Evolutionary conservation across 495 filamentous ascomycete genomes (phyloP), one percentile per base, ranked within the genome.

Genomic region (Sabuloglossum arenarium): DNA sequence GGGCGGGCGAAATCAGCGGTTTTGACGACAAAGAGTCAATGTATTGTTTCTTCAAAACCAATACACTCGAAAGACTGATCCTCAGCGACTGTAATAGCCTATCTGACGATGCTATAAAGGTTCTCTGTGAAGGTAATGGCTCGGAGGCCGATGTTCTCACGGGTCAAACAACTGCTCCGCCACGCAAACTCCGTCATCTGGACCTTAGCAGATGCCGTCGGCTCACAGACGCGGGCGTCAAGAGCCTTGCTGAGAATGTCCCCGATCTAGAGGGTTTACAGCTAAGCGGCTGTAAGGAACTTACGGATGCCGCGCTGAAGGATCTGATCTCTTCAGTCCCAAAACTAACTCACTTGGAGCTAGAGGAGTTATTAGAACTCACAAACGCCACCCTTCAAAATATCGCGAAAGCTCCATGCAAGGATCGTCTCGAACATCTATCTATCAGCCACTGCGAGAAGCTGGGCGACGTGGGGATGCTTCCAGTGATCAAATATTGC

Each of bases 391-490:
- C 84, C 0, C 70, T 97, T 16, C 74, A 80, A 10, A 76, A 82
- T 58, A 70, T 98, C 5, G 80, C 89, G 29, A 79, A 75, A 58
- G 74, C 85, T 0, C 82, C 87, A 1, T 93, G 86, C 63, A 78
- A 81, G 1, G 66, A 73, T 5, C 66, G 62, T 23, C 73, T 98
- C 1, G 76, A 83, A 60, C 88, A 94, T 63, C 78, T 98, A 34
- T 85, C 84, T 55, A 76, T 96, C 68, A 87, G 85, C 64, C 93
- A 85, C 61, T 98, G 91, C 63, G 91, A 93, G 63, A 78, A 74
- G 45, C 65, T 98, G 0, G 82, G 87, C 10, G 93, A 98, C 65
- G 67, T 69, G 0, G 91, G 93, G 47, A 85, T 96, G 80, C 71
- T 94, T 0, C 84, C 80, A 21, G 70, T 98, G 16, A 72, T 98